Base-by-base conservation (phyloP, 129 eudicot genomes). In the Apium graveolens region DNA sequence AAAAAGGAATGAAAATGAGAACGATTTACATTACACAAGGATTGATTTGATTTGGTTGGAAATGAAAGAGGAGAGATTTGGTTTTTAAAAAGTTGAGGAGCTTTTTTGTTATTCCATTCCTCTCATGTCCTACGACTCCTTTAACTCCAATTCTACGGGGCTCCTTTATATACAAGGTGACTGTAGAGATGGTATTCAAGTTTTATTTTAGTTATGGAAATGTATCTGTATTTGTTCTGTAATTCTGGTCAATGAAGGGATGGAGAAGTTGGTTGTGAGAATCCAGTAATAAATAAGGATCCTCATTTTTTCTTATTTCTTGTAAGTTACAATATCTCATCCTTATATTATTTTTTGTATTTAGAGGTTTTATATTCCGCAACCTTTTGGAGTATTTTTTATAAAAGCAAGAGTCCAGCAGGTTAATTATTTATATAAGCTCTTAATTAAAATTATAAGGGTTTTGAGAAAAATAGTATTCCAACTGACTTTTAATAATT, bases 31-130 rank as follows among this genome's bases (percentile, higher is more conserved):
- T 10, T 44, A 49, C n/a, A 18, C 0, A 24, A 48, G 55, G n/a
- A 49, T 49, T 49, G 60, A 53, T 53, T 49, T 49, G 60, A 53
- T 53, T 53, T 53, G 21, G 63, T 21, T 5, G 27, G 63, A 4
- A 4, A 18, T 0, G 11, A 21, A 20, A 0, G n/a, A 17, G 7
- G 9, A 20, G 60, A 53, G 62, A 49, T 49, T 49, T n/a, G n/a
- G n/a, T 7, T 24, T 24, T 8, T 9, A 57, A n/a, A 57, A 24
- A 57, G 65, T 57, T 24, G 65, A 9, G 14, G 13, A 8, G 65
- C 65, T 57, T 57, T 57, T 29, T 57, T 57, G 65, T n/a, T 57
- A 57, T 57, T 57, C 65, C 65, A 57, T 24, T 57, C 65, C 65
- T 57, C 65, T 57, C 65, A 57, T 1, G 26, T 24, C 24, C 26